These are phyloP conservation scores for Fusarium buharicum DNA, from an alignment of 2,329 filamentous ascomycete species.

Conservation along the genomic window DNA sequence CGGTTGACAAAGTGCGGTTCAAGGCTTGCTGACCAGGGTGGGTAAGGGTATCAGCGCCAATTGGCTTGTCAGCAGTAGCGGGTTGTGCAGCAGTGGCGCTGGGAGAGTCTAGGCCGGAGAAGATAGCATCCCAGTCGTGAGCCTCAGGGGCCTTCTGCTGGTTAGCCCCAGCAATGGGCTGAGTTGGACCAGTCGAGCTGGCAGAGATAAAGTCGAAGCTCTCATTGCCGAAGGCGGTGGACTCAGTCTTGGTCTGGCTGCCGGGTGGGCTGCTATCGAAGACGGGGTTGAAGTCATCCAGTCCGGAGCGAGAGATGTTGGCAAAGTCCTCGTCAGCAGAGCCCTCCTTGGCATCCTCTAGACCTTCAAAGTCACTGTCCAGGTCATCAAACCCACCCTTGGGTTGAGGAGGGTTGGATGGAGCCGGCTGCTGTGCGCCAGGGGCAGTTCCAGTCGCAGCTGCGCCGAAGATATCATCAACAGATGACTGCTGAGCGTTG, in stretches of 20 bases:
- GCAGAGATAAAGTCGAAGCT: conserved; percentile 68
- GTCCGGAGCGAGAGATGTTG: conserved; percentile 74
- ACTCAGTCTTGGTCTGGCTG: conserved; percentile 65
- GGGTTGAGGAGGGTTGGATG: conserved; percentile 48
- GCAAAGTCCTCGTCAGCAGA: conserved; percentile 83
- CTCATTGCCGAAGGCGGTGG: conserved; percentile 63
- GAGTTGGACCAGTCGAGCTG: conserved; percentile 46
- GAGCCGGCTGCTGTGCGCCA: conserved; percentile 46
- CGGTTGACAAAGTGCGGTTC: conserved; percentile 72
- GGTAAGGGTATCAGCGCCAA: not conserved
- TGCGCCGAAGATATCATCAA: conserved; percentile 58
- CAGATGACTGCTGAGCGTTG: conserved; percentile 47
- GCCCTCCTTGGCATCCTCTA: conserved; percentile 86
- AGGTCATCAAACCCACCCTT: conserved; percentile 77
- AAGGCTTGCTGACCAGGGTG: conserved; percentile 46
- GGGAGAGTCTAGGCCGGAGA: conserved; percentile 78
- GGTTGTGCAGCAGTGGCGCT: conserved; percentile 46
- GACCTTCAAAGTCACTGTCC: conserved; percentile 82
- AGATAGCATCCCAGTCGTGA: conserved; percentile 96
- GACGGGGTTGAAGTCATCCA: conserved; percentile 83
- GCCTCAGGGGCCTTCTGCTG: conserved; percentile 53
- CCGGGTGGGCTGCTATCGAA: conserved; percentile 76
- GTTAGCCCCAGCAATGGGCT: conserved; percentile 53
- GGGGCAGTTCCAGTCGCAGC: conserved; percentile 43
- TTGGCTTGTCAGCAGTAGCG: not conserved